phyloP scores from a whole-genome alignment of 805 yeast genomes.

The Nakazawaea wickerhamii region DNA sequence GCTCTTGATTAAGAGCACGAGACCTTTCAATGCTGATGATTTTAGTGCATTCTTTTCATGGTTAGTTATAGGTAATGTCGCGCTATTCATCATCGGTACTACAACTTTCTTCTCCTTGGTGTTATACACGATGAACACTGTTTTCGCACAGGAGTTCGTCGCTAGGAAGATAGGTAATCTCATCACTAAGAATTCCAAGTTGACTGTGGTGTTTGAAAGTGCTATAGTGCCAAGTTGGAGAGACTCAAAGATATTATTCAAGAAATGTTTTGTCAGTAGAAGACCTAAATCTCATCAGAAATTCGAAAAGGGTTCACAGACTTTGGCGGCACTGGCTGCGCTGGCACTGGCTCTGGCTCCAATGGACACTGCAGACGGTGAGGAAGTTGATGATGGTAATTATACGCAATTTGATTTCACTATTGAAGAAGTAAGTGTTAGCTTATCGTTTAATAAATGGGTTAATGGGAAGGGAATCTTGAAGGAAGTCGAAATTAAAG shows the following conservation, averaged over 20 bases:
- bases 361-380: conserved; percentile 23
- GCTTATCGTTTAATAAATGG: conserved; percentile 82
- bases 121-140: conserved; percentile 72
- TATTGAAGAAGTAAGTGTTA: conserved; percentile 76
- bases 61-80: conserved; percentile 82
- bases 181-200: conserved; percentile 75
- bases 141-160: conserved; percentile 82
- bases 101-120: conserved; percentile 87
- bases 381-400: conserved; percentile 75
- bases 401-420: conserved; percentile 94
- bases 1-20: conserved; percentile 65
- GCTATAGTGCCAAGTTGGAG: conserved; percentile 95
- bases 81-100: conserved; percentile 78
- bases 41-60: conserved; percentile 86
- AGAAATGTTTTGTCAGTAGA: conserved; percentile 79
- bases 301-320: conserved; percentile 69
- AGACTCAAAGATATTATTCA: conserved; percentile 77
- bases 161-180: conserved; percentile 79
- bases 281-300: conserved; percentile 54
- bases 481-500: conserved; percentile 72
- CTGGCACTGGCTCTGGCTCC: conserved; percentile 21
- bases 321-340: conserved; percentile 61
- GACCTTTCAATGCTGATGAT: conserved; percentile 92
- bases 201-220: conserved; percentile 82
- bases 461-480: conserved; percentile 84